A percentile compares a stretch with the other conserved stretches of the same genome.
phyloP scores from a whole-genome alignment of 305 asterid genomes.

The Plantago rigida region DNA sequence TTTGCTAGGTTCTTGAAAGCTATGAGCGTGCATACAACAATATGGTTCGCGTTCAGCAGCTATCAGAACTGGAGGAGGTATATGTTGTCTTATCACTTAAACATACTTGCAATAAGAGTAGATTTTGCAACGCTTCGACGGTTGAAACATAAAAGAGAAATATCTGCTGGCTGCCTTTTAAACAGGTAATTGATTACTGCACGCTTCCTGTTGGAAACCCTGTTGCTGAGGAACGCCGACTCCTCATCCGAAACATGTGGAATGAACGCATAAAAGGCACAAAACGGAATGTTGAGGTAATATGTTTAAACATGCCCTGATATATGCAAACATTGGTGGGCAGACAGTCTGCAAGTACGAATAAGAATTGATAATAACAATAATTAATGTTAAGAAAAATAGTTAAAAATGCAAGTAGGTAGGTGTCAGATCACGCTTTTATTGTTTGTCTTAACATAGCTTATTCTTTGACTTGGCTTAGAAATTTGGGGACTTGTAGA shows the following conservation, averaged over 20 bases:
- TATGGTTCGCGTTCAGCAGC: conserved; percentile 97
- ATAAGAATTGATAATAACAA: neutral
- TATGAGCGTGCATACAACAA: conserved; percentile 97
- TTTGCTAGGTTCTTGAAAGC: conserved; percentile 84
- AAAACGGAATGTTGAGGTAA: conserved; percentile 93
- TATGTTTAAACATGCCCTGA: conserved; percentile 6
- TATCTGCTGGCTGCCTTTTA: conserved; percentile 30
- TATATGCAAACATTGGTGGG: neutral
- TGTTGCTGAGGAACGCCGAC: conserved; percentile 81
- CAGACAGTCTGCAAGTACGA: neutral
- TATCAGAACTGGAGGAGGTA: conserved; percentile 98
- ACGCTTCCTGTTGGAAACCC: conserved; percentile 77
- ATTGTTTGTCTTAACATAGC: no score
- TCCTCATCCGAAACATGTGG: conserved; percentile 95
- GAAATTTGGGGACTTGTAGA: no score
- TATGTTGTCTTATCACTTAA: conserved; percentile 15
- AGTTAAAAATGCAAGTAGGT: no score
- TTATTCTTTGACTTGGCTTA: no score
- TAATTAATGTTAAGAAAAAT: no score
- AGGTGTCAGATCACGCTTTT: no score
- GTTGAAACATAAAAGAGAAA: conserved; percentile 24
- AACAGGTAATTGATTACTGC: conserved; percentile 85
- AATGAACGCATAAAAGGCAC: conserved; percentile 92
- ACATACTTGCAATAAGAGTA: conserved; percentile 17
- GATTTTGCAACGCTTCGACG: conserved; percentile 7